Base-by-base conservation (phyloP, 2,329 filamentous ascomycete species). In the Pyricularia pennisetigena region DNA sequence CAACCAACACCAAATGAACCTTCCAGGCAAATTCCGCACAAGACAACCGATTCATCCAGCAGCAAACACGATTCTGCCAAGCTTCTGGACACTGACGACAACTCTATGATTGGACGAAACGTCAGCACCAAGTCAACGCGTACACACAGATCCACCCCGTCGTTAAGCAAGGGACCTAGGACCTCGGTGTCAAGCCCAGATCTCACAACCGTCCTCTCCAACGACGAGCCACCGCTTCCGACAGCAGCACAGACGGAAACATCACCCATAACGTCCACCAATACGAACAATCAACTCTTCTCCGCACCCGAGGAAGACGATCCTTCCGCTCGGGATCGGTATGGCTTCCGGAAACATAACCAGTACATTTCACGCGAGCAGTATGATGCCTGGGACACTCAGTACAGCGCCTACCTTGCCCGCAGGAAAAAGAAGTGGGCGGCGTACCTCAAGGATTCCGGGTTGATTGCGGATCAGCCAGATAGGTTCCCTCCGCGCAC, bases 291-390 rank as follows among this genome's bases (percentile, higher is more conserved):
- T 8, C 54, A 67, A 49, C 71, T 68, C 65, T 71, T 64, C 54
- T 74, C 75, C 30, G 71, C 75, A 32, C 77, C 76, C 1, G 79
- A 82, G 16, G 77, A 81, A 3, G 81, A 86, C 69, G 83, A 85
- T 28, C 81, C 84, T 5, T 77, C 77, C 16, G 75, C 78, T 23
- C 88, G 93, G 68, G 94, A 97, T 76, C 86, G 92, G 20, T 97
- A 97, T 74, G 94, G 94, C 3, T 98, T 98, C 81, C 92, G 93
- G 72, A 98, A 97, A 77, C 86, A 87, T 54, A 94, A 89, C 59
- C 89, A 94, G 72, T 89, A 96, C 74, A 85, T 97, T 70, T 90
- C 86, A 1, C 80, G 89, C 24, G 84, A 90, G 69, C 86, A 94
- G 75, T 97, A 96, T 75, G 92, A 97, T 74, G 81, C 83, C 0